Base-by-base conservation (phyloP, 164 flowering plant genomes). In the Liriodendron chinense region DNA sequence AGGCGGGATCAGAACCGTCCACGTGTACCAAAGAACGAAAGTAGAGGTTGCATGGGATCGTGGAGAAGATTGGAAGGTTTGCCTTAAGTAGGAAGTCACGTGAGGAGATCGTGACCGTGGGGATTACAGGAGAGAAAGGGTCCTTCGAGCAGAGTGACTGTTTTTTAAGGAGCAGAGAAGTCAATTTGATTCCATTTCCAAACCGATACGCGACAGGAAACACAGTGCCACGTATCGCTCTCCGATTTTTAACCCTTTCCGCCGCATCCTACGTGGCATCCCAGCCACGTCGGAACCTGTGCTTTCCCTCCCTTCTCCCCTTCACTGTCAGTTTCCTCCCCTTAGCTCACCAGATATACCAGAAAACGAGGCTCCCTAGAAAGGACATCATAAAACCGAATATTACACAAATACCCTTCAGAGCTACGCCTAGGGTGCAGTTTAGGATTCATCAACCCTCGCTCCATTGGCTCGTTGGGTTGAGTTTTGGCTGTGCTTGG, bases 191-290 rank as follows among this genome's bases (percentile, higher is more conserved):
- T 22, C 75, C 24, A 23, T n/a, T 25, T 65, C 69, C 74, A 72
- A 73, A 73, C 43, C 1, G 22, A 53, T 43, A 64, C 13, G 43
- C 26, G 59, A 73, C 75, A 73, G 43, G 43, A 34, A 22, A 1
- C 22, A 3, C 56, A 5, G 23, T 24, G 16, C 53, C 24, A 47
- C 53, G 22, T 9, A n/a, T 47, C 57, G 16, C 23, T n/a, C 47
- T n/a, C 66, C 65, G 22, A 26, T 8, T 73, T 73, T 73, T 73
- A 65, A 63, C 75, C 34, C 64, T 65, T 73, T 47, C 75, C 23
- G 59, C 75, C 69, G 59, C 59, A 47, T 48, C 75, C 75, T 64
- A 65, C 57, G 69, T 65, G 57, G 24, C 13, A 16, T 34, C 43
- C 43, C 43, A 3, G 43, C 43, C 14, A 23, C 69, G 18, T 66